phyloP scores from a whole-genome alignment of 495 filamentous ascomycete species.

The Podospora comata region DNA sequence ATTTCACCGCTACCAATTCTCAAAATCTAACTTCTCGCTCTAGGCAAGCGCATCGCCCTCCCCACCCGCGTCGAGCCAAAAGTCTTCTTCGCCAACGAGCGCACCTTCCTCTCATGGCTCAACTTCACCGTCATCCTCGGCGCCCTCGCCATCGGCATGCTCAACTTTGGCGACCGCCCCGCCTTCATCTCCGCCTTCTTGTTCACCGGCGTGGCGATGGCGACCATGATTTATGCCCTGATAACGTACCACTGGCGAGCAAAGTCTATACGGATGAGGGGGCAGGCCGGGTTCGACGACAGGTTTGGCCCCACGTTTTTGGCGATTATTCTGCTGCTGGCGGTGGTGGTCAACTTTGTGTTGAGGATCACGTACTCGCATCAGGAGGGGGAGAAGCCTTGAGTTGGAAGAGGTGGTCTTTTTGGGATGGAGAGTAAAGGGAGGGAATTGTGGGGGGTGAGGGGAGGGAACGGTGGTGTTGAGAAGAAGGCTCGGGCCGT shows the following conservation, averaged over 20 bases:
- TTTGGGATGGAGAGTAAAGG: neutral
- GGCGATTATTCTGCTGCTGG: constrained; percentile 76
- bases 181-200: constrained; percentile 88
- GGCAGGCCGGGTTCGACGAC: constrained; percentile 95
- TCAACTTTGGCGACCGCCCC: constrained; percentile 95
- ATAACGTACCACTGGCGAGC: constrained; percentile 96
- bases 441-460: neutral
- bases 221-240: constrained; percentile 91
- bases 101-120: constrained; percentile 97
- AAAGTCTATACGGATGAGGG: constrained; percentile 82
- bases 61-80: constrained; percentile 98
- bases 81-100: constrained; percentile 99
- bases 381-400: constrained; percentile 31
- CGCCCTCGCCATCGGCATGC: constrained; percentile 88
- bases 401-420: neutral
- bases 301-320: constrained; percentile 87
- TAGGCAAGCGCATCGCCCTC: constrained; percentile 97
- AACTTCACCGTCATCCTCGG: constrained; percentile 99
- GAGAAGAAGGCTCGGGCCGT: neutral
- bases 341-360: constrained; percentile 91
- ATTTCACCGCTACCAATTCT: neutral
- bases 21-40: constrained; percentile 5
- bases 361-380: constrained; percentile 65
- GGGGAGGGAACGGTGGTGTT: neutral
- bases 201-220: constrained; percentile 94